Evolutionary conservation across 495 filamentous ascomycete species (phyloP).

Genomic region (Aspergillus affinis): DNA sequence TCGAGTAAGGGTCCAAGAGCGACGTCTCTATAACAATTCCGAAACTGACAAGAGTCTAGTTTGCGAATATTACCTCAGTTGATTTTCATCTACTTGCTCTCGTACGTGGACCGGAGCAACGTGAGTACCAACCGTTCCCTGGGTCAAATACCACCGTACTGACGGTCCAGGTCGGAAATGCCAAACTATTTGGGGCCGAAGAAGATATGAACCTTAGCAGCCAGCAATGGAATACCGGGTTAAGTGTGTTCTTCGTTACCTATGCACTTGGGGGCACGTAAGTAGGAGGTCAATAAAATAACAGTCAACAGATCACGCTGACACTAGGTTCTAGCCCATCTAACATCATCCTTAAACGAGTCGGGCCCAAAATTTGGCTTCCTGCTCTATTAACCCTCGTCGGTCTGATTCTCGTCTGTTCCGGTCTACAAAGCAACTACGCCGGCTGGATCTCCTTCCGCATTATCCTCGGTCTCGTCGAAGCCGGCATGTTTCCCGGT

Average conservation of each 20-base stretch:
- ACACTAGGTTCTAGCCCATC: slow-evolving; percentile 5
- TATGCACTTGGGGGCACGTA: not conserved
- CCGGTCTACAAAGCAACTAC: slow-evolving; percentile 73
- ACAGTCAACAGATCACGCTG: not conserved
- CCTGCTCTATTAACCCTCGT: slow-evolving; percentile 33
- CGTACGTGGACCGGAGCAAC: not conserved
- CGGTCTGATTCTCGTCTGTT: slow-evolving; percentile 65
- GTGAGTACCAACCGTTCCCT: not conserved
- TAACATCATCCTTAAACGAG: slow-evolving; percentile 10
- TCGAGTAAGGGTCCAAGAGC: not conserved
- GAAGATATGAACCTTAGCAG: not conserved
- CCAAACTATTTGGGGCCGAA: not conserved
- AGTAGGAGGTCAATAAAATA: not conserved
- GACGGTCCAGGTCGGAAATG: not conserved
- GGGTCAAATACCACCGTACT: not conserved
- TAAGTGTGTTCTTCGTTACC: slow-evolving; percentile 12
- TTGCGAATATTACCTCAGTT: not conserved
- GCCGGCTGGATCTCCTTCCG: slow-evolving; percentile 69
- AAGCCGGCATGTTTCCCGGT: slow-evolving; percentile 54
- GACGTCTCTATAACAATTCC: not conserved
- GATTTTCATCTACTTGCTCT: not conserved
- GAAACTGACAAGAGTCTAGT: not conserved
- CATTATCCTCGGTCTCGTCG: slow-evolving; percentile 79
- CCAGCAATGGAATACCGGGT: slow-evolving; percentile 9
- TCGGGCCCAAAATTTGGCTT: slow-evolving; percentile 9